phyloP scores from a whole-genome alignment of 2,329 filamentous ascomycete genomes.

The Colletotrichum spinosum region DNA sequence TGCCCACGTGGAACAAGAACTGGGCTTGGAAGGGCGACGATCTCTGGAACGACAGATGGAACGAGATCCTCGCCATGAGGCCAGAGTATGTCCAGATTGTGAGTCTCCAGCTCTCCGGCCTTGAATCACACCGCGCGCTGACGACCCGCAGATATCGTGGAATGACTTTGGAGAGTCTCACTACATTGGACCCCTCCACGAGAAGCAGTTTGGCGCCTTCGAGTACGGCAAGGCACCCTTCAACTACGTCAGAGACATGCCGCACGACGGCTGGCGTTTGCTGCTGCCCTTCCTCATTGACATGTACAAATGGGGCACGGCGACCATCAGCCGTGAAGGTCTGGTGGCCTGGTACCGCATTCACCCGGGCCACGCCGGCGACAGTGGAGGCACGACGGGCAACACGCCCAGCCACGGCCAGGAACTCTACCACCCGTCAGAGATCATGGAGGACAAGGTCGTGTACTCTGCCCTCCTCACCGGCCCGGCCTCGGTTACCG shows the following conservation, averaged over 20 bases:
- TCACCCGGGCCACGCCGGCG: conserved; percentile 38
- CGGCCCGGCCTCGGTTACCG: conserved; percentile 40
- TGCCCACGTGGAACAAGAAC: conserved; percentile 68
- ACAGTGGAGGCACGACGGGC: conserved; percentile 42
- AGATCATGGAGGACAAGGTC: conserved; percentile 39
- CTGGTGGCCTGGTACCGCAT: conserved; percentile 45
- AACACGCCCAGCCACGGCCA: conserved; percentile 45
- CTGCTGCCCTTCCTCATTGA: conserved; percentile 54
- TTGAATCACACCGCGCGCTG: neutral
- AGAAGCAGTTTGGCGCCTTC: conserved; percentile 33
- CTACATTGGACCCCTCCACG: conserved; percentile 61
- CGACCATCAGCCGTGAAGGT: conserved; percentile 41
- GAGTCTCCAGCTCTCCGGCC: conserved; percentile 43
- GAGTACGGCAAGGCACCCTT: conserved; percentile 40
- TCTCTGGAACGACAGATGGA: conserved; percentile 71
- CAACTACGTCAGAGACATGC: conserved; percentile 59
- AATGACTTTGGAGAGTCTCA: conserved; percentile 67
- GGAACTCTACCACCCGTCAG: conserved; percentile 38
- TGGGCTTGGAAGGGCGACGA: conserved; percentile 73
- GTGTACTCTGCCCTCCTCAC: conserved; percentile 44
- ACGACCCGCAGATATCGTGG: conserved; percentile 44
- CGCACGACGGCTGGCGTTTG: conserved; percentile 63
- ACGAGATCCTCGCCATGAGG: conserved; percentile 62
- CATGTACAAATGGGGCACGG: conserved; percentile 47
- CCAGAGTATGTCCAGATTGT: conserved; percentile 60